These are phyloP conservation scores for Kentomonas sorsogonicus DNA, from an alignment of 208 protist species.

Conservation along the genomic window DNA sequence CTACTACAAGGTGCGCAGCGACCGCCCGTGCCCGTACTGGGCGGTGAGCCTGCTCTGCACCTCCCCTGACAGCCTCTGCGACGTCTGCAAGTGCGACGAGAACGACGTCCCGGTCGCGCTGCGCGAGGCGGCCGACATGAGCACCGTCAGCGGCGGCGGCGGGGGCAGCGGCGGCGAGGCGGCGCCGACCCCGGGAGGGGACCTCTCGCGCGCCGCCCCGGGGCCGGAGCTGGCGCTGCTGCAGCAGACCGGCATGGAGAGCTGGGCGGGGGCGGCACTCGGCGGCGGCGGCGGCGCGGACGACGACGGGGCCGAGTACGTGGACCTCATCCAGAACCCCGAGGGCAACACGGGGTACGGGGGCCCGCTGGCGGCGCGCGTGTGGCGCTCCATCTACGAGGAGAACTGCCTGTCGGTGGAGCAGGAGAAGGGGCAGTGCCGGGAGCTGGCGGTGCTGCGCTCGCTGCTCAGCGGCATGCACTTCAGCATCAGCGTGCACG, in stretches of 20 bases:
- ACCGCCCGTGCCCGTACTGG: constrained; percentile 84
- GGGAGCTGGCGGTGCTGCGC: constrained; percentile 48
- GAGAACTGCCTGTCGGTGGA: constrained; percentile 66
- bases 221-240: not conserved
- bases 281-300: constrained; percentile 11
- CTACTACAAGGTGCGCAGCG: constrained; percentile 84
- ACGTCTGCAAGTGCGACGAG: constrained; percentile 78
- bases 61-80: constrained; percentile 58
- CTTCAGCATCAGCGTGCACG: constrained; percentile 83
- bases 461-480: constrained; percentile 86
- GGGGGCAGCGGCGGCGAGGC: not conserved
- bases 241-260: constrained; percentile 24
- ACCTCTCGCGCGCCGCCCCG: not conserved
- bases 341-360: constrained; percentile 85
- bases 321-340: constrained; percentile 79
- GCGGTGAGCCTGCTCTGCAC: constrained; percentile 75
- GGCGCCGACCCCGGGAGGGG: not conserved
- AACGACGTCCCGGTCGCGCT: constrained; percentile 61
- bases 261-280: constrained; percentile 24
- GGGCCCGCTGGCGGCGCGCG: constrained; percentile 56
- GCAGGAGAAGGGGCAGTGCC: constrained; percentile 28
- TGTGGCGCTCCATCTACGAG: constrained; percentile 83
- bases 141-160: not conserved
- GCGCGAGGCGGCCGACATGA: constrained; percentile 27
- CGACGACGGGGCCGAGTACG: constrained; percentile 55